These are phyloP conservation scores for Helminthosporium solani DNA, from an alignment of 2,329 filamentous ascomycete genomes.

Conservation along the genomic window DNA sequence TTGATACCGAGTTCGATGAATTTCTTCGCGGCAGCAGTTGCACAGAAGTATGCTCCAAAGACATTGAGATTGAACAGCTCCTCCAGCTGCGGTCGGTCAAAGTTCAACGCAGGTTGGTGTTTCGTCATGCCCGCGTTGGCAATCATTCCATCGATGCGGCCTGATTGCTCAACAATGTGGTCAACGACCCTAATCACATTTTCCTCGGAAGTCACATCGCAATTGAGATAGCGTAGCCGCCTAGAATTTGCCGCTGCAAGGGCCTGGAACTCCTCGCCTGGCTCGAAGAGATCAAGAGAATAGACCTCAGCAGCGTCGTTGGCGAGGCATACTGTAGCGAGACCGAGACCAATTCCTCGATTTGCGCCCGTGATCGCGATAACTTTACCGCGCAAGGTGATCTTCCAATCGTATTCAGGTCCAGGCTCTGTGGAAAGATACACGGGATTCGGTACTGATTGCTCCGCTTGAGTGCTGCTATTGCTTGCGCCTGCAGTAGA, in stretches of 20 bases:
- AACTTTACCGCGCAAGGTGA: conserved; percentile 48
- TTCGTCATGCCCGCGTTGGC: conserved; percentile 55
- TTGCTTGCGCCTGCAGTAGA: conserved; percentile 15
- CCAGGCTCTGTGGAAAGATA: conserved; percentile 47
- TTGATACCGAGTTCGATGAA: conserved; percentile 50
- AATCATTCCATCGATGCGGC: conserved; percentile 54
- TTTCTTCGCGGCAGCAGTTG: conserved; percentile 48
- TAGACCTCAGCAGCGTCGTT: conserved; percentile 52
- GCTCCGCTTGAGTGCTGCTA: conserved; percentile 18
- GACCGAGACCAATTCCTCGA: conserved; percentile 49
- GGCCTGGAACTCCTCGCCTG: conserved; percentile 49
- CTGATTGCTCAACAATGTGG: conserved; percentile 49
- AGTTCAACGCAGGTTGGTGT: conserved; percentile 55
- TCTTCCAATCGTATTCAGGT: conserved; percentile 49
- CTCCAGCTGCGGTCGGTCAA: conserved; percentile 52
- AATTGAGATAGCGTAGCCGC: conserved; percentile 48
- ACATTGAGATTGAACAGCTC: conserved; percentile 53
- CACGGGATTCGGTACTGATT: conserved; percentile 31
- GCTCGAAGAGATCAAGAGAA: conserved; percentile 52
- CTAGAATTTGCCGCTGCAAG: conserved; percentile 46
- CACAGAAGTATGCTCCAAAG: conserved; percentile 50
- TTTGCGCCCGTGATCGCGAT: conserved; percentile 33
- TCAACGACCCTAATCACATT: conserved; percentile 50
- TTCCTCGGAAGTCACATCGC: conserved; percentile 52
- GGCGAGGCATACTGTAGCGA: conserved; percentile 48